phyloP scores from a whole-genome alignment of 225 moss, liverwort and hornwort genomes.

The Climacium dendroides region DNA sequence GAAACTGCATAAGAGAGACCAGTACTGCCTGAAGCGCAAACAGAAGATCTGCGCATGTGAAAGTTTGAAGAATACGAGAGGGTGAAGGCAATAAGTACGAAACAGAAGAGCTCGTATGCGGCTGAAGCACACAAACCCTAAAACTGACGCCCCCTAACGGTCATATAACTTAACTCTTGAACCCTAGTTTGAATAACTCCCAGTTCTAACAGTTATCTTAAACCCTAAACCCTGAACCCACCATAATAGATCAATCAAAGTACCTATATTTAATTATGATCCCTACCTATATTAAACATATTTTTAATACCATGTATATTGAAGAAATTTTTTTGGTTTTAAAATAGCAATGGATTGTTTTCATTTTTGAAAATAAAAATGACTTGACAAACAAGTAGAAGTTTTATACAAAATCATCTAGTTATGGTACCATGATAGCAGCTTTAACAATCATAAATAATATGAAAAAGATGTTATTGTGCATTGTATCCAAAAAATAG shows the following conservation, averaged over 20 bases:
- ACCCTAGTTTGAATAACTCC: neutral
- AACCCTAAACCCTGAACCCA: neutral
- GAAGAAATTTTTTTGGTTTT: neutral
- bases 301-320: neutral
- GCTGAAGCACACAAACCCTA: neutral
- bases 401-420: neutral
- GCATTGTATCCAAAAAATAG: no score
- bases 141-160: neutral
- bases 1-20: no score
- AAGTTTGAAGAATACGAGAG: rapidly evolving
- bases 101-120: neutral
- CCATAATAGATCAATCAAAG: neutral
- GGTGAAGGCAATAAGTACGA: neutral
- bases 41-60: no score
- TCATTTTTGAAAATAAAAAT: neutral
- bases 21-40: rapidly evolving
- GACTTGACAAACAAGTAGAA: neutral
- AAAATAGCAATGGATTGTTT: neutral
- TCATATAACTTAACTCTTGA: neutral
- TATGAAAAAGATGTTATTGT: neutral
- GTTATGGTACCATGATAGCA: no score
- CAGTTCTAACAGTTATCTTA: neutral
- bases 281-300: neutral
- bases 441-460: no score
- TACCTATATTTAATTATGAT: neutral